Base-by-base conservation (phyloP, 2,329 filamentous ascomycete genomes). In the Ophiostoma quercus region DNA sequence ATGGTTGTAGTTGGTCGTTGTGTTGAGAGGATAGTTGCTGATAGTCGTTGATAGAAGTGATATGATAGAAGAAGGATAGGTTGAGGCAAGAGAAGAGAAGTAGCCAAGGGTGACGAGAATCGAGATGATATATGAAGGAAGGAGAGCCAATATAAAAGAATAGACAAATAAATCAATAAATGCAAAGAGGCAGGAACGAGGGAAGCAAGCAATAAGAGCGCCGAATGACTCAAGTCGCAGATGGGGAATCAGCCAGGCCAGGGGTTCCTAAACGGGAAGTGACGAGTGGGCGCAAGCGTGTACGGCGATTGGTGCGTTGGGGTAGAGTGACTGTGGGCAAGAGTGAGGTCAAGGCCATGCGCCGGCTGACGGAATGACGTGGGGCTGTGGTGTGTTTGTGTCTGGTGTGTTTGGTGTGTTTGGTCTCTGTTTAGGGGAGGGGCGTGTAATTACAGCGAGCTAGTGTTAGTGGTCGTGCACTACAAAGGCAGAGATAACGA, bases 351-450 rank as follows among this genome's bases (percentile, higher is more conserved):
- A n/a, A 39, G 32, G 62, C 51, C 57, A 62, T 62, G 57, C 57
- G 57, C 57, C 57, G 57, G 60, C 63, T 66, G 63, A 66, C 63
- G 63, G 63, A 66, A 66, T 66, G 65, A 66, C 65, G 65, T 43
- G 65, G 65, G 65, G 65, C 65, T 66, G 65, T 66, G 63, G 32
- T 63, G 32, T 63, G 34, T 34, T 34, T 34, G 34, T 34, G 34
- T 34, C 8, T 66, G 63, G 32, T 63, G 60, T 62, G 57, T 62
- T 62, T 62, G 57, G 57, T 32, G 25, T 16, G 9, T 57, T 22
- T 57, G 16, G 51, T 11, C 39, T 41, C 9, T 8, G 47, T n/a
- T 51, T 51, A 51, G 57, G 57, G 57, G 3, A 62, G 57, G 57
- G 57, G 57, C 57, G 57, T 62, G 57, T 34, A 16, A 16, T 25